These are phyloP conservation scores for Spongiforma sp. DNA, from an alignment of 1,284 basidiomycete species.

Conservation along the genomic window DNA sequence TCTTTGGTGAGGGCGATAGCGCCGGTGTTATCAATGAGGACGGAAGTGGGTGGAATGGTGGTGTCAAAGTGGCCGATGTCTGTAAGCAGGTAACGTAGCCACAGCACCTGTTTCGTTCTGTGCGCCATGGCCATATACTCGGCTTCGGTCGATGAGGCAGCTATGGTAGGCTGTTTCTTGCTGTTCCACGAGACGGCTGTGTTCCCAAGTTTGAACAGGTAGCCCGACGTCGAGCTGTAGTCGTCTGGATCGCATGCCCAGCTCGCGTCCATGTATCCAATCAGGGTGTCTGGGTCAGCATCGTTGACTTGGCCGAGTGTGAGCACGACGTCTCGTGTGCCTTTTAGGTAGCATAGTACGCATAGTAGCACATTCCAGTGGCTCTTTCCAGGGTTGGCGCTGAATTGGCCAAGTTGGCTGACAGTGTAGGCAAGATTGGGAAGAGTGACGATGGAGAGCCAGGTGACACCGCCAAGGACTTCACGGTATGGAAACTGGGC, in stretches of 20 bases:
- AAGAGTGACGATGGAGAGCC: neutral
- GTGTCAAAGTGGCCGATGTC: neutral
- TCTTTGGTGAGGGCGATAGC: neutral
- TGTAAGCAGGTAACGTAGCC: neutral
- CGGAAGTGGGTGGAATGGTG: too few relatives aligned
- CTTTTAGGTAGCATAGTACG: neutral
- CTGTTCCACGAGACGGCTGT: slow-evolving; percentile 9
- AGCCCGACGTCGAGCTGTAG: slow-evolving; percentile 4
- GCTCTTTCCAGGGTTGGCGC: slow-evolving; percentile 4
- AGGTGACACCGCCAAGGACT: neutral
- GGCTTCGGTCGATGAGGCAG: neutral
- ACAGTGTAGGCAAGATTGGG: slow-evolving; percentile 2
- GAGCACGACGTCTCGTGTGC: neutral
- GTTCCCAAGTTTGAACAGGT: slow-evolving; percentile 1
- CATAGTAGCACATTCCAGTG: slow-evolving; percentile 5
- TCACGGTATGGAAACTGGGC: neutral
- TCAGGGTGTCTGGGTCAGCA: neutral
- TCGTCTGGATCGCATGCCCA: neutral
- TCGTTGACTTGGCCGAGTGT: neutral
- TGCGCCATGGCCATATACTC: slow-evolving; percentile 14
- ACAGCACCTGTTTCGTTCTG: slow-evolving; percentile 3
- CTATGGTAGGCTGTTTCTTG: slow-evolving; percentile 11
- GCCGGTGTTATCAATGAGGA: neutral
- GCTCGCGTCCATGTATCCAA: neutral
- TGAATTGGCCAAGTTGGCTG: slow-evolving; percentile 10